Base-by-base conservation (phyloP, 805 yeast species). In the Hanseniaspora mollemarum region DNA sequence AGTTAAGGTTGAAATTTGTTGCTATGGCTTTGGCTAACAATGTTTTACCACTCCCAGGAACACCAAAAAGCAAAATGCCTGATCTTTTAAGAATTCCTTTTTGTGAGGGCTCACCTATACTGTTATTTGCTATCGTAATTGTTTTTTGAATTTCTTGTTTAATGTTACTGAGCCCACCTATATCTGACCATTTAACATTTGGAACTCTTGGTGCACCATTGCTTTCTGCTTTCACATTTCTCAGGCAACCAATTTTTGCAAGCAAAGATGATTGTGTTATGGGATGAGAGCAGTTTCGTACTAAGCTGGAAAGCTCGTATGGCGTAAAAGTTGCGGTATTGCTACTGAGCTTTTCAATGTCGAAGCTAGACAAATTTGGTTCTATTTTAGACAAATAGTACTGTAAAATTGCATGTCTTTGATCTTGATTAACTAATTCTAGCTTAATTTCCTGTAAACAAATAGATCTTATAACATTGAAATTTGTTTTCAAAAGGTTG, bases 21-120 rank as follows among this genome's bases (percentile, higher is more conserved):
- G 98, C 98, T 58, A 92, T 92, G 0, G 97, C 97, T 64, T 92
- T 92, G 12, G 98, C 98, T 53, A 92, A 71, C 26, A 92, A 71
- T 0, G 98, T 92, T 63, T 92, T 92, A 58, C 98, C 98, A 0
- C 98, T 92, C 22, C 98, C 98, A 0, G 98, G 98, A 0, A 98
- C 98, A 0, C 98, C 98, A 67, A 92, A 92, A 63, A 92, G 87
- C 55, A 92, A 67, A 35, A 92, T 84, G 44, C 98, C 98, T 60
- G 94, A 81, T 65, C 98, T 75, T 62, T 90, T 90, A 64, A 92
- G 90, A 62, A 92, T 76, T 0, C 97, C 97, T 42, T 80, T 80
- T 57, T 87, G 16, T 13, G 35, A 5, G 5, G 8, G 5, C 6
- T 8, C 15, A 13, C 16, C 35, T 4, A 4, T 10, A 13, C n/a